Base-by-base conservation (phyloP, 306 rosid genomes). In the Prunus mongolica region DNA sequence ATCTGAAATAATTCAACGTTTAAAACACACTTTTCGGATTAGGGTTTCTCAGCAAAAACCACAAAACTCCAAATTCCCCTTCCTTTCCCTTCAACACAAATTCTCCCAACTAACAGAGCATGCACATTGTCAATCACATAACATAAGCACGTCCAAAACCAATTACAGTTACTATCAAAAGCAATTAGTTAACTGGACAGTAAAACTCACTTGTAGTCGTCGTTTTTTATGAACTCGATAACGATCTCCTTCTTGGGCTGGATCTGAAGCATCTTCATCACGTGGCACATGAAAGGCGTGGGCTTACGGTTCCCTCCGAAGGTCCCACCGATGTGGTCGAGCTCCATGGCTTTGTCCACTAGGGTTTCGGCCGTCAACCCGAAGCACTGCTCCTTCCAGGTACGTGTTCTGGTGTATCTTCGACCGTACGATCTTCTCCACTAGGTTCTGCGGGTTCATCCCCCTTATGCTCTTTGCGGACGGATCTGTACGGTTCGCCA, bases 401-500 rank as follows among this genome's bases (percentile, higher is more conserved):
- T 89, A 92, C 2, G 93, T 96, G 73, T 91, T 74, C 88, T 96
- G 96, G 76, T 96, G 91, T 64, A 96, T 92, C 90, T 96, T 92
- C 2, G 99, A 88, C n/a, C 99, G 92, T 19, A 96, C 83, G 67
- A 92, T 96, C 81, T 96, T 96, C 90, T 96, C 98, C 63, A 96
- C 97, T 22, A 96, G 83, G 76, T 96, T 96, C 82, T 96, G 97
- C 5, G 98, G 99, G 78, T 96, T 96, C 50, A 98, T 91, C 13
- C 99, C 99, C 73, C 99, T 82, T 55, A 96, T 92, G 84, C 88
- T 96, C 84, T 89, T 96, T 19, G 98, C 98, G 72, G 97, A 81
- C 9, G 99, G 99, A 80, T 96, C 98, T 45, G 99, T 96, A 1
- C 98, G 99, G 79, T 89, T 96, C 65, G 98, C 99, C 99, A 96